phyloP scores from a whole-genome alignment of 768 basidiomycete genomes.

The Boletus speciosus region DNA sequence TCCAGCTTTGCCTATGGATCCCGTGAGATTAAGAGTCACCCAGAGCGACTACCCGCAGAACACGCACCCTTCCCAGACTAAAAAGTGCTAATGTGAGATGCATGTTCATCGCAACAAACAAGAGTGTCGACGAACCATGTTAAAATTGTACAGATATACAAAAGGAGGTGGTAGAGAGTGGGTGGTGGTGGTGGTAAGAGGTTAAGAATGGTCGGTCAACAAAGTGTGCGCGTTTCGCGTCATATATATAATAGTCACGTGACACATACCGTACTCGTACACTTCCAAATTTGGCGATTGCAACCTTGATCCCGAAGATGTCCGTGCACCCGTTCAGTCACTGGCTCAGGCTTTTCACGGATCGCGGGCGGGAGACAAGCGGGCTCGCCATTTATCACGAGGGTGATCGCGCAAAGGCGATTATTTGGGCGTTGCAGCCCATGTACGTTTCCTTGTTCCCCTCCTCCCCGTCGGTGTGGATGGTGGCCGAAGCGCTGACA shows the following conservation, averaged over 20 bases:
- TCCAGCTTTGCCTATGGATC: conserved; percentile 43
- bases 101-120: neutral
- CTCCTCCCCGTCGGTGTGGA: too few species aligned
- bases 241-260: conserved; percentile 35
- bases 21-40: conserved; percentile 3
- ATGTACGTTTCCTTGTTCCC: conserved; percentile 9
- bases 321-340: too few species aligned
- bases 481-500: too few species aligned
- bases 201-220: conserved; percentile 32
- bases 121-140: conserved; percentile 24
- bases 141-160: conserved; percentile 21
- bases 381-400: conserved; percentile 56
- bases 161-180: conserved; percentile 1
- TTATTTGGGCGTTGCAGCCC: conserved; percentile 37
- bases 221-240: conserved; percentile 30
- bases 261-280: conserved; percentile 10
- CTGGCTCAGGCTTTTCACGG: conserved; percentile 22
- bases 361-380: conserved; percentile 61
- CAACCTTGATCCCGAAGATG: conserved; percentile 4
- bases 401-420: conserved; percentile 58
- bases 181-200: conserved; percentile 25
- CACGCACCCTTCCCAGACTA: conserved; percentile 33
- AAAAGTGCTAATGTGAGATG: conserved; percentile 1
- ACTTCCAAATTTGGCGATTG: conserved; percentile 17
- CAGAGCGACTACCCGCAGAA: neutral